Conservation (phyloP, 2,329 filamentous ascomycete species). For the Dactylellina sp. region DNA sequence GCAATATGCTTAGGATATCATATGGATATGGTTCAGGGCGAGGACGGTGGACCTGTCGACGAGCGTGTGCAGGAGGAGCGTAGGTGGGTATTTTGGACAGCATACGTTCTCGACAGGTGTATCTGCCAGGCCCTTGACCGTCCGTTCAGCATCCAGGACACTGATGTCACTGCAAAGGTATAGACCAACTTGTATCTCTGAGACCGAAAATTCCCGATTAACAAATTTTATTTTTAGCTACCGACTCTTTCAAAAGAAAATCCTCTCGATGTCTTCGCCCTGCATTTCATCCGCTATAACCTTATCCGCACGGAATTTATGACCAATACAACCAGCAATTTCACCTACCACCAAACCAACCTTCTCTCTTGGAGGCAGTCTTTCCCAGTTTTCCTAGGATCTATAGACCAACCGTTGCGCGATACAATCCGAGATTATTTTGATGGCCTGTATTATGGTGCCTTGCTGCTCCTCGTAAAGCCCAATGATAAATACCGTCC, state of each 20-base stretch:
- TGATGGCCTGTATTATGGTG: conserved; percentile 52
- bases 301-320: conserved; percentile 55
- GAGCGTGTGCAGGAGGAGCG: conserved; percentile 52
- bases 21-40: conserved; percentile 55
- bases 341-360: conserved; percentile 55
- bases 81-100: conserved; percentile 56
- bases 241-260: conserved; percentile 46
- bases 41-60: conserved; percentile 45
- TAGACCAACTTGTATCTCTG: background rate
- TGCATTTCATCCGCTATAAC: conserved; percentile 56
- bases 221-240: conserved; percentile 16
- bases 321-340: conserved; percentile 48
- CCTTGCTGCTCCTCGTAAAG: conserved; percentile 46
- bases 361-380: conserved; percentile 52
- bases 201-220: background rate
- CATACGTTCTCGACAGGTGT: conserved; percentile 54
- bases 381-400: conserved; percentile 41
- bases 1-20: conserved; percentile 55
- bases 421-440: conserved; percentile 56
- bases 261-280: conserved; percentile 49
- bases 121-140: conserved; percentile 54
- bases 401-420: conserved; percentile 42
- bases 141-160: conserved; percentile 56
- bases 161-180: conserved; percentile 54
- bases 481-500: conserved; percentile 48